Conservation (phyloP, 2,329 filamentous ascomycete species). For the Arachnomyces sp. region DNA sequence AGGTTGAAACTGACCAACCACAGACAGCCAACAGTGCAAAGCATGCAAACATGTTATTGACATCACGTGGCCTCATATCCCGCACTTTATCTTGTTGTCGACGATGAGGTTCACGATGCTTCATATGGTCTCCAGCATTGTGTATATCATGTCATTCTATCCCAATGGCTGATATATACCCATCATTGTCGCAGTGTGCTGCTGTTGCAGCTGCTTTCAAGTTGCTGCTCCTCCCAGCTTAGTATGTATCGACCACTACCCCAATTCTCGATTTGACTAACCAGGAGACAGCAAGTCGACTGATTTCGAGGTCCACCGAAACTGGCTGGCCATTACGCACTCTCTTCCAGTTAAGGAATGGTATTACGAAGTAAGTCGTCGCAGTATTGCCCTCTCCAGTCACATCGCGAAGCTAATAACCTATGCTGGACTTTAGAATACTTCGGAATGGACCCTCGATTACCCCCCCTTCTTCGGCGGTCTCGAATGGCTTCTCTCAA, state of each 20-base stretch:
- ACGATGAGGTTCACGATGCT: not conserved
- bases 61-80: not conserved
- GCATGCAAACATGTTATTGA: not conserved
- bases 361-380: conserved; percentile 71
- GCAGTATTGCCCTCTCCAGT: not conserved
- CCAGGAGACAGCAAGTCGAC: conserved; percentile 72
- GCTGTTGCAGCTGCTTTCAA: conserved; percentile 83
- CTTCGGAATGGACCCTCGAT: conserved; percentile 98
- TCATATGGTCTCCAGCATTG: not conserved
- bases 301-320: conserved; percentile 97
- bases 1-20: no score
- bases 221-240: conserved; percentile 84
- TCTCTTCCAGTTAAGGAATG: conserved; percentile 79
- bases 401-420: not conserved
- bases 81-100: not conserved
- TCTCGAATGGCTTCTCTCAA: conserved; percentile 89
- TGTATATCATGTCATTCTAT: not conserved
- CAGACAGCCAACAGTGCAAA: no score
- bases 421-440: conserved; percentile 64
- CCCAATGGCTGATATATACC: conserved; percentile 57
- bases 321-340: conserved; percentile 95
- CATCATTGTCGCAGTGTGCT: conserved; percentile 82
- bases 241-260: conserved; percentile 53
- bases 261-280: conserved; percentile 4
- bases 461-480: conserved; percentile 97